phyloP scores from a whole-genome alignment of 768 basidiomycete genomes.

The Lanmaoa pseudosensibilis region DNA sequence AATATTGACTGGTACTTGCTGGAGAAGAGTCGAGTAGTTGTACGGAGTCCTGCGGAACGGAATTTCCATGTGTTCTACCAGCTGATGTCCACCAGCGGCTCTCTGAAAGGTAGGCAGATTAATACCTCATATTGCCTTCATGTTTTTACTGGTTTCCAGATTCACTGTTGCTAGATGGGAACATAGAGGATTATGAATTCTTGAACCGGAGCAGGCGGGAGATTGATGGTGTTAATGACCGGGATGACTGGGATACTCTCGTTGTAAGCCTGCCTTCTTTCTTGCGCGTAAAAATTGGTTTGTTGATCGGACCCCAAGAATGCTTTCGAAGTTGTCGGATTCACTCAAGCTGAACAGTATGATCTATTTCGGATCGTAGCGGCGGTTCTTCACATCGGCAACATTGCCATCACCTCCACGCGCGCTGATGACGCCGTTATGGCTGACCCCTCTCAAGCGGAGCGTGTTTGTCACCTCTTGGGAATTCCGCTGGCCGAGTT shows the following conservation, averaged over 20 bases:
- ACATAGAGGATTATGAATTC: constrained; percentile 83
- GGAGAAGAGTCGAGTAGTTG: constrained; percentile 95
- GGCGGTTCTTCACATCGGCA: constrained; percentile 93
- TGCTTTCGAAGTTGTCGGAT: constrained; percentile 89
- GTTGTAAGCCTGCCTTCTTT: constrained; percentile 45
- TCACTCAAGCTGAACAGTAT: constrained; percentile 78
- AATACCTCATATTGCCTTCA: background rate
- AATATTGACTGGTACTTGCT: constrained; percentile 99
- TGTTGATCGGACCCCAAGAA: constrained; percentile 41
- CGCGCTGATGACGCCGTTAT: constrained; percentile 78
- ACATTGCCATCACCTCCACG: constrained; percentile 78
- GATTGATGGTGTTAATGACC: constrained; percentile 95
- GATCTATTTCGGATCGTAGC: constrained; percentile 94
- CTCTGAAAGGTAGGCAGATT: constrained; percentile 59
- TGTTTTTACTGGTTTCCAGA: constrained; percentile 42
- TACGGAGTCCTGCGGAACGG: constrained; percentile 83
- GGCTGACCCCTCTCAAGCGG: constrained; percentile 82
- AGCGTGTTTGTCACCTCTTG: constrained; percentile 85
- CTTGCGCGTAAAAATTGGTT: background rate
- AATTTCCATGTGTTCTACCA: constrained; percentile 99
- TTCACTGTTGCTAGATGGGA: constrained; percentile 69
- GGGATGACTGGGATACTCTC: constrained; percentile 80
- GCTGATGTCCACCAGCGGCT: constrained; percentile 72
- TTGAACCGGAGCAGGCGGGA: constrained; percentile 86
- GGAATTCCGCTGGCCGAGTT: constrained; percentile 89